These are phyloP conservation scores for Phytophthora tubulina DNA, from an alignment of 352 stramenopile genomes.

Conservation along the genomic window DNA sequence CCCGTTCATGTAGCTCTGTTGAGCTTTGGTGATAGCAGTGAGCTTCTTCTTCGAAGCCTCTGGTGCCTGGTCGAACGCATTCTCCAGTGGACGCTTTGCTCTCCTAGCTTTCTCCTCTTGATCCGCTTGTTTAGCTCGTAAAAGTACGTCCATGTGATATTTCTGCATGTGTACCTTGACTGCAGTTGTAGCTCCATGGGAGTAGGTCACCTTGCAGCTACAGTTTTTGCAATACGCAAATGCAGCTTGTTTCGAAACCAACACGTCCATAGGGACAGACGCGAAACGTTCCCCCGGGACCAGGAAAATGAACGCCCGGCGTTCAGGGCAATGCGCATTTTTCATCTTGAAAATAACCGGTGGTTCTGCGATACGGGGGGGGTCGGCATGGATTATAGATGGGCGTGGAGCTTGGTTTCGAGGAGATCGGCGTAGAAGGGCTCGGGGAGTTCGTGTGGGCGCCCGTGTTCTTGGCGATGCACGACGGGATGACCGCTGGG, in stretches of 20 bases:
- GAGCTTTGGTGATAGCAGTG: neutral
- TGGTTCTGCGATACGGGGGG: slow-evolving; percentile 4
- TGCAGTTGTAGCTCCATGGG: slow-evolving; percentile 2
- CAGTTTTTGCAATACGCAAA: slow-evolving; percentile 1
- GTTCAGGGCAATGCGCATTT: neutral
- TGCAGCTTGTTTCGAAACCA: neutral
- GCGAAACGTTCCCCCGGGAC: slow-evolving; percentile 1
- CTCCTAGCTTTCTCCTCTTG: neutral
- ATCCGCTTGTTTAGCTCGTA: neutral
- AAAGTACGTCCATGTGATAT: slow-evolving; percentile 3
- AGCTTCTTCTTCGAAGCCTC: neutral
- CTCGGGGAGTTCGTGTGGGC: neutral
- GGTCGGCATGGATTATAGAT: slow-evolving; percentile 10
- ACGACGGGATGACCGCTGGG: neutral
- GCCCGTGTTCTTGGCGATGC: neutral
- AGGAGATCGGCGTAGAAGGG: slow-evolving; percentile 1
- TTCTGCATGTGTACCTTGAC: slow-evolving; percentile 11
- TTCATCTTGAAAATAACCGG: neutral
- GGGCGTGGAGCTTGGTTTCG: neutral
- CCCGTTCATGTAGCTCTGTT: slow-evolving; percentile 2
- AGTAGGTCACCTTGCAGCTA: slow-evolving; percentile 1
- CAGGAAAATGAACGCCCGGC: slow-evolving; percentile 11
- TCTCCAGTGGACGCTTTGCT: slow-evolving; percentile 11
- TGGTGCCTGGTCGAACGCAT: slow-evolving; percentile 3
- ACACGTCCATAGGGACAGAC: neutral